phyloP scores from a whole-genome alignment of 805 yeast species.

The Candida methanosorbosa region DNA sequence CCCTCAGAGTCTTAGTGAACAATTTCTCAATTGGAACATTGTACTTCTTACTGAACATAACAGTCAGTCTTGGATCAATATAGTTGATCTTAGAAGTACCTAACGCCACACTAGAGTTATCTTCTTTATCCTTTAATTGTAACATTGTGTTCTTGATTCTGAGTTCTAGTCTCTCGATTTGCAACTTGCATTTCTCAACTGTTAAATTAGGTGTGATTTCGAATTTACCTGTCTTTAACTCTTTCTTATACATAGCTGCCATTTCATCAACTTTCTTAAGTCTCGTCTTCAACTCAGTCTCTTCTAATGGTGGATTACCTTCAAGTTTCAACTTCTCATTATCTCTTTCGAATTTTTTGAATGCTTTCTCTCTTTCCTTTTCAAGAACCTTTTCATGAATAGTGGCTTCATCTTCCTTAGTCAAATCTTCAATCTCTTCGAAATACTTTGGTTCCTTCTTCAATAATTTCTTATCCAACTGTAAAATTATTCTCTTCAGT shows the following conservation, averaged over 20 bases:
- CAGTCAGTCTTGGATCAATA: slow-evolving; percentile 89
- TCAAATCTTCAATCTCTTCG: slow-evolving; percentile 57
- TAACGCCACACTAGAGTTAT: slow-evolving; percentile 85
- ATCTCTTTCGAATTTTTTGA: slow-evolving; percentile 64
- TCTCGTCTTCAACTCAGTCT: slow-evolving; percentile 47
- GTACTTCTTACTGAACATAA: slow-evolving; percentile 77
- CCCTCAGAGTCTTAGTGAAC: slow-evolving; percentile 84
- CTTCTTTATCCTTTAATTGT: slow-evolving; percentile 87
- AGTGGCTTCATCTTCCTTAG: slow-evolving; percentile 51
- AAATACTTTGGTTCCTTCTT: slow-evolving; percentile 51
- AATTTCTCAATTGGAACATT: slow-evolving; percentile 88
- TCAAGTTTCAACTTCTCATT: slow-evolving; percentile 64
- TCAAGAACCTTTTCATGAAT: slow-evolving; percentile 54
- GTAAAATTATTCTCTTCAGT: slow-evolving; percentile 59
- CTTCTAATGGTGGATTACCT: slow-evolving; percentile 40
- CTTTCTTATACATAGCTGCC: slow-evolving; percentile 43
- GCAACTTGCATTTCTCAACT: slow-evolving; percentile 63
- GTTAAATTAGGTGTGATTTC: slow-evolving; percentile 43
- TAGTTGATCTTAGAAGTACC: slow-evolving; percentile 92
- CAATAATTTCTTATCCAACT: slow-evolving; percentile 45
- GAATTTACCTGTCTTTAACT: slow-evolving; percentile 49
- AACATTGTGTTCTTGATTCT: slow-evolving; percentile 61
- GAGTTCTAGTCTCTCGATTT: slow-evolving; percentile 62
- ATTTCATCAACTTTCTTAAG: slow-evolving; percentile 46
- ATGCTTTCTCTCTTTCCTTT: slow-evolving; percentile 55